Evolutionary conservation across 192 early-diverging fungal species (phyloP).

Genomic region (Polychytrium aggregatum): DNA sequence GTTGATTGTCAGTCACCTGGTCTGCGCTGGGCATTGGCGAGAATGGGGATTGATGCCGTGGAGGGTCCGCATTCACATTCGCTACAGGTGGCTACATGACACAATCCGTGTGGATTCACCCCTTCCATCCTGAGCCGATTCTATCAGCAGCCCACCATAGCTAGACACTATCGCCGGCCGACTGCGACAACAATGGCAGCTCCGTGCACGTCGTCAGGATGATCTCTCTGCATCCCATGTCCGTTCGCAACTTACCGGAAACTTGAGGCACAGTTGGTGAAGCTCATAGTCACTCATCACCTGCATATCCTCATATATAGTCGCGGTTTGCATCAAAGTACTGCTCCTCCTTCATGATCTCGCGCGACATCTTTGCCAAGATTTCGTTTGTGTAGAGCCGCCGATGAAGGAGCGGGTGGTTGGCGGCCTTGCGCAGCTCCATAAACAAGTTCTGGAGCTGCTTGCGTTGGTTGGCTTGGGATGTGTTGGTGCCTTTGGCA

Average conservation of each 20-base stretch:
- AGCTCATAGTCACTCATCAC: constrained; percentile 82
- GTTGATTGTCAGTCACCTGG: not conserved
- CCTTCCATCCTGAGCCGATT: no score
- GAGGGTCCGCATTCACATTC: no score
- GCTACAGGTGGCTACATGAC: no score
- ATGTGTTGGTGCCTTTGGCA: not conserved
- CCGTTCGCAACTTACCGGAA: constrained; percentile 24
- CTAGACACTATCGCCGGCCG: no score
- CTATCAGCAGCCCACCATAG: no score
- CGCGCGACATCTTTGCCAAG: constrained; percentile 55
- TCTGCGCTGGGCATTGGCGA: no score
- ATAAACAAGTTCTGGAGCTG: constrained; percentile 41
- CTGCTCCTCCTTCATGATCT: constrained; percentile 53
- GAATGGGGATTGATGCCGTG: no score
- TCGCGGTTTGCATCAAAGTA: constrained; percentile 63
- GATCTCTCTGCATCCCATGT: not conserved
- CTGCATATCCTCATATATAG: constrained; percentile 76
- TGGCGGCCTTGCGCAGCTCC: constrained; percentile 73
- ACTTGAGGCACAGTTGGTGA: constrained; percentile 51
- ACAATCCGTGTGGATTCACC: no score
- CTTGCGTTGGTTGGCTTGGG: no score
- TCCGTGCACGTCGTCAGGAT: no score
- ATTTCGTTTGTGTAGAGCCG: constrained; percentile 41
- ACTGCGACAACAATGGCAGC: no score
- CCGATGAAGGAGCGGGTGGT: constrained; percentile 73